phyloP scores from a whole-genome alignment of 306 rosid species.

The Vigna nakashimae region DNA sequence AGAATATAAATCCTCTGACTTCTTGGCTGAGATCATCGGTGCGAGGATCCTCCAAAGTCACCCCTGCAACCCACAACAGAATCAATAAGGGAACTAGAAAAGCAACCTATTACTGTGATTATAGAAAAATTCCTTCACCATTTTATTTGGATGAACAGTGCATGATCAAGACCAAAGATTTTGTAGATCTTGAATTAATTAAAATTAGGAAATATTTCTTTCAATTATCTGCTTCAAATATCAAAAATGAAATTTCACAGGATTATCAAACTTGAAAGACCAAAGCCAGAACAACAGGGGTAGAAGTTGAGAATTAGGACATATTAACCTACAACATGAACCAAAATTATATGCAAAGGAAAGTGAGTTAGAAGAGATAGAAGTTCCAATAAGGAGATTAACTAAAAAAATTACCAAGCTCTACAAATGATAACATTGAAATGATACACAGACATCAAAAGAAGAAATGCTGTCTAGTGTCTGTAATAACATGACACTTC shows the following conservation, averaged over 20 bases:
- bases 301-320: constrained; percentile 6
- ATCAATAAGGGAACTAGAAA: constrained; percentile 34
- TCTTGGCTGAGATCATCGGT: constrained; percentile 99
- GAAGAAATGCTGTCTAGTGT: constrained; percentile 32
- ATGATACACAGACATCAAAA: constrained; percentile 4
- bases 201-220: constrained; percentile 15
- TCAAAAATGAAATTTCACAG: constrained; percentile 18
- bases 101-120: constrained; percentile 4
- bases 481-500: constrained; percentile 1
- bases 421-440: constrained; percentile 31
- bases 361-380: constrained; percentile 25
- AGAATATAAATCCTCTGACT: constrained; percentile 96
- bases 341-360: constrained; percentile 16
- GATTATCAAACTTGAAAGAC: constrained; percentile 29
- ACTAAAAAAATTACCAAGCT: neutral
- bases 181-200: constrained; percentile 10
- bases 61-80: constrained; percentile 63
- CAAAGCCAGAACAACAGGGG: constrained; percentile 31
- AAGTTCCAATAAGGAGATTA: constrained; percentile 17
- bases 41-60: constrained; percentile 93
- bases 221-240: constrained; percentile 36
- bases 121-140: neutral
- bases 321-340: constrained; percentile 21
- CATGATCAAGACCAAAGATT: neutral
- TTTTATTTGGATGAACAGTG: constrained; percentile 18